Evolutionary conservation across 2,329 filamentous ascomycete genomes (phyloP).

Genomic region (Teratosphaeria gauchensis): DNA sequence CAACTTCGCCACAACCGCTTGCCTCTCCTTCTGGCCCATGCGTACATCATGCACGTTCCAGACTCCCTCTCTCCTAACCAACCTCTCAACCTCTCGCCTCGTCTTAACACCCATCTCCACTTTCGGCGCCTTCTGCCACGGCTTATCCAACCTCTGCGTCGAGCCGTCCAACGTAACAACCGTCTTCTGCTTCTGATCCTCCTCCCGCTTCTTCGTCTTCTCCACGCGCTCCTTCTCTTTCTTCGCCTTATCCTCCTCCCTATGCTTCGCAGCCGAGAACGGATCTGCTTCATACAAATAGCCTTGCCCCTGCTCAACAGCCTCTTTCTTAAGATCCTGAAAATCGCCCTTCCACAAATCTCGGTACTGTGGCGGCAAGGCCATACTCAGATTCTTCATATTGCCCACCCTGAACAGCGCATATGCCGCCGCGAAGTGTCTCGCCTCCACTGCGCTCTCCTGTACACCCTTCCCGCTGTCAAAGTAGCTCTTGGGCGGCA

Average conservation of each 20-base stretch:
- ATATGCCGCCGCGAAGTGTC: conserved; percentile 88
- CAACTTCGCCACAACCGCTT: conserved; percentile 61
- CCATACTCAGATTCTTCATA: conserved; percentile 93
- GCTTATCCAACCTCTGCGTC: conserved; percentile 39
- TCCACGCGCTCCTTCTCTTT: conserved; percentile 74
- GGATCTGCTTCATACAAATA: conserved; percentile 97
- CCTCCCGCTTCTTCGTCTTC: conserved; percentile 44
- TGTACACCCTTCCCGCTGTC: conserved; percentile 62
- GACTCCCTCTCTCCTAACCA: conserved; percentile 66
- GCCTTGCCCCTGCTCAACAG: conserved; percentile 62
- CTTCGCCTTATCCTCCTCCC: conserved; percentile 65
- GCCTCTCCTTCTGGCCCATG: conserved; percentile 50
- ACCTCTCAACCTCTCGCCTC: conserved; percentile 64
- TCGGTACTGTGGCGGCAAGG: conserved; percentile 81
- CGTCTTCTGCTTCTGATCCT: conserved; percentile 50
- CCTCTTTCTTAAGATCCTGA: conserved; percentile 67
- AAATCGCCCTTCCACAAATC: conserved; percentile 87
- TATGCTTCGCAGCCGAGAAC: conserved; percentile 69
- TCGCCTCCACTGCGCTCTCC: conserved; percentile 76
- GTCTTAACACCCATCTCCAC: conserved; percentile 86
- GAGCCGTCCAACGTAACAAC: conserved; percentile 27
- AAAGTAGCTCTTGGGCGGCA: conserved; percentile 59
- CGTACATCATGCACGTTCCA: conserved; percentile 78
- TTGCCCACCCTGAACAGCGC: conserved; percentile 84
- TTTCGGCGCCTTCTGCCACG: conserved; percentile 77